Evolutionary conservation across 2,329 filamentous ascomycete species (phyloP), one percentile per base, ranked within the genome.

Genomic region (Cladosporium austrohemisphaericum): DNA sequence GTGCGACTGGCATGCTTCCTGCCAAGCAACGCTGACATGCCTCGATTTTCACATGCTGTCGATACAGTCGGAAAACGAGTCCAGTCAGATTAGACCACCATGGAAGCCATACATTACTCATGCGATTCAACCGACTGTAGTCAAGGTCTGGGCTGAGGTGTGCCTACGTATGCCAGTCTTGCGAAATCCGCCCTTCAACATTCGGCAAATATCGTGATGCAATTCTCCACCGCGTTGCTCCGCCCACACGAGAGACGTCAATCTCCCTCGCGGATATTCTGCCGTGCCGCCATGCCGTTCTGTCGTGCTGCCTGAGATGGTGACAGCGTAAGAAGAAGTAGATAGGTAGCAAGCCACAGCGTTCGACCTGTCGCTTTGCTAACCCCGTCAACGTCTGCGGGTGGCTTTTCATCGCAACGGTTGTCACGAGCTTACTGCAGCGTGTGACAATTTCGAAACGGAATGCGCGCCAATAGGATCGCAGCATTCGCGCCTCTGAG

Each of bases 401-500:
- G 41, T 33, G 41, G 41, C 31, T 13, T 45, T 25, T 13, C 14
- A 35, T 19, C 19, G 8, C 22, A 25, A 5, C 22, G n/a, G n/a
- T 45, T 13, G 3, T 35, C 31, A 45, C 41, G 18, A 26, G 31
- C 41, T 11, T 18, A 25, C 31, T 38, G 44, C 14, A 7, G 18
- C 44, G 23, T 47, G 18, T 47, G 44, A 18, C n/a, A 31, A 18
- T 19, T 16, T 23, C 19, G 41, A 33, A 36, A 29, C 44, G 25
- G 25, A 38, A 47, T 47, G 44, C 44, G 44, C 44, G 18, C 44
- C 44, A 47, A 47, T 47, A 31, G 38, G 26, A 41, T 29, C 16
- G 2, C 33, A 47, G 33, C 23, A 31, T 10, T 22, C 16, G 8
- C 11, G 26, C 33, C 33, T n/a, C n/a, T n/a, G n/a, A n/a, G n/a